Conservation (phyloP, 202 grass and related monocot species). For the Cymbopogon flexuosus region DNA sequence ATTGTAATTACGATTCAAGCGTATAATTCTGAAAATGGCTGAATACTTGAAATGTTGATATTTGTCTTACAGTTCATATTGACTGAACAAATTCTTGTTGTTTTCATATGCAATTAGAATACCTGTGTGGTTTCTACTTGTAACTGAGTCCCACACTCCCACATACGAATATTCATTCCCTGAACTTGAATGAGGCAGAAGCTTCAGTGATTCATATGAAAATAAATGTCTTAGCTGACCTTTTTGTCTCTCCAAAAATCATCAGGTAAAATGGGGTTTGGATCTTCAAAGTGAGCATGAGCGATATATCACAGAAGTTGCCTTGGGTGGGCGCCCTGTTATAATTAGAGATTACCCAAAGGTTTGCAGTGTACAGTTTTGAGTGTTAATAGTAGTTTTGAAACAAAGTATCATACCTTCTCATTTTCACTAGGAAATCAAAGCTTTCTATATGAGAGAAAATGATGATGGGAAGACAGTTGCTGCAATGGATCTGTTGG, state of each 20-base stretch:
- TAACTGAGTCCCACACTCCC: neutral
- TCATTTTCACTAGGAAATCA: conserved; percentile 70
- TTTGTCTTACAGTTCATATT: neutral
- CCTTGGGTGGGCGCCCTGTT: conserved; percentile 76
- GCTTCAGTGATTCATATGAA: neutral
- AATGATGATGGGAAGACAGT: conserved; percentile 96
- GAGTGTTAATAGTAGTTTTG: conserved; percentile 4
- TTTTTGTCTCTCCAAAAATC: conserved; percentile 19
- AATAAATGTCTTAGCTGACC: neutral
- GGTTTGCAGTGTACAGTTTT: conserved; percentile 35
- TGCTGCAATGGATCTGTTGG: conserved; percentile 95
- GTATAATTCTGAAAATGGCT: conserved; percentile 1
- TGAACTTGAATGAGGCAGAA: neutral
- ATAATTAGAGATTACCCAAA: conserved; percentile 98
- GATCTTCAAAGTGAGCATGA: conserved; percentile 99
- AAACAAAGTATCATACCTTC: neutral
- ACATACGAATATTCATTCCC: neutral
- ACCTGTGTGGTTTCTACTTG: neutral
- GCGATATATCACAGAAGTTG: conserved; percentile 96
- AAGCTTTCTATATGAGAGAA: conserved; percentile 97
- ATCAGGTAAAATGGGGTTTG: conserved; percentile 89
- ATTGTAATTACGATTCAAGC: neutral
- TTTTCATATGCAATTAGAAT: conserved; percentile 3
- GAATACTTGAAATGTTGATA: conserved; percentile 21
- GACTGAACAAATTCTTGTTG: neutral